A percentile compares a stretch with the other conserved stretches of the same genome.
Conservation (phyloP, 2,329 filamentous ascomycete genomes). For the Trichoderma sp. region DNA sequence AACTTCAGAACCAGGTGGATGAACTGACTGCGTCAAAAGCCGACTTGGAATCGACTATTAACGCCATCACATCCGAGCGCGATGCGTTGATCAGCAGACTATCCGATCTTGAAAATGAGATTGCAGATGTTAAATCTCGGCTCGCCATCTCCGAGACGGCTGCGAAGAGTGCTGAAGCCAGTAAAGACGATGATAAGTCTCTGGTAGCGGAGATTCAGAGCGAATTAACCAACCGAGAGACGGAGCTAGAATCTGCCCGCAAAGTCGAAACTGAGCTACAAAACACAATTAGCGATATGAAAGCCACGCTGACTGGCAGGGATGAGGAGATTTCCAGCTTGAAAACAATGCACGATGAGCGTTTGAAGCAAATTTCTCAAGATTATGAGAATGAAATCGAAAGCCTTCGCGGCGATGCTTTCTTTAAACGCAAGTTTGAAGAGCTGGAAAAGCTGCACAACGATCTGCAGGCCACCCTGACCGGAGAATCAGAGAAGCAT, state of each 20-base stretch:
- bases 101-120: conserved; percentile 53
- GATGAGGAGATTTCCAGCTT: conserved; percentile 53
- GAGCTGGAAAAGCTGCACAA: conserved; percentile 60
- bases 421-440: conserved; percentile 65
- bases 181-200: conserved; percentile 47
- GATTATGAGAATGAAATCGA: conserved; percentile 68
- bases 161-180: conserved; percentile 44
- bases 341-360: conserved; percentile 58
- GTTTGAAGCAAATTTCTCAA: conserved; percentile 59
- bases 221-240: conserved; percentile 47
- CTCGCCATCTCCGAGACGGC: conserved; percentile 51
- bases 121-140: conserved; percentile 53
- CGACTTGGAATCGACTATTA: conserved; percentile 48
- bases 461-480: conserved; percentile 46
- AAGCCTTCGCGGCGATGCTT: conserved; percentile 62
- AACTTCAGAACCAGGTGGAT: conserved; percentile 58
- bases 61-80: conserved; percentile 47
- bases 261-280: conserved; percentile 47
- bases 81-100: conserved; percentile 50
- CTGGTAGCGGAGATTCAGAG: conserved; percentile 44
- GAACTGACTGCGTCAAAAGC: conserved; percentile 51
- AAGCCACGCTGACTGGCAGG: conserved; percentile 50
- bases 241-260: conserved; percentile 50
- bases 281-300: conserved; percentile 50
- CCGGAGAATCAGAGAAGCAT: conserved; percentile 43